Evolutionary conservation across 768 basidiomycete species (phyloP), one percentile per base, ranked within the genome.

Genomic region (Hericium rajendrae): DNA sequence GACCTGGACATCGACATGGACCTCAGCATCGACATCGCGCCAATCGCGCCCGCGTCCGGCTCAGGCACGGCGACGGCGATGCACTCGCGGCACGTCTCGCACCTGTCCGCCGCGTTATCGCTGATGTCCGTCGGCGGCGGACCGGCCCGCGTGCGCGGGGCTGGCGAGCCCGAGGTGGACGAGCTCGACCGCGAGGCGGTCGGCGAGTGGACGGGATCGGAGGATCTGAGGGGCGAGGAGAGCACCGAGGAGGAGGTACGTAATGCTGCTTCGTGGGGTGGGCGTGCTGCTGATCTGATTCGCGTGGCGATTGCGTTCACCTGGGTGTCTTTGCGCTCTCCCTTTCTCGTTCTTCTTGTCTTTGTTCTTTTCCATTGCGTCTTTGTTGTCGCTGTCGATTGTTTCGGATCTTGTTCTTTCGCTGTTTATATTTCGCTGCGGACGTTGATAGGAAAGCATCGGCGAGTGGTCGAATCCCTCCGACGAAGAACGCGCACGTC

Each of bases 381-480:
- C 28, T 32, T 32, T 32, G 28, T 32, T 32, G 5, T 32, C 28
- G 28, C 28, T 32, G 28, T 32, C 28, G 28, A 32, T 32, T 8
- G 28, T 32, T 4, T 32, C 8, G 28, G 26, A 38, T 54, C 51
- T 39, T 40, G 22, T 53, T 38, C 12, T 43, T 51, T 59, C 18
- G 46, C 57, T 32, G 61, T 57, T 46, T 51, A 60, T 54, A 56
- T 28, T 59, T 52, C 24, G 49, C 49, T 38, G 15, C 48, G n/a
- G 13, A 5, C n/a, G 1, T 52, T 59, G 28, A 43, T 60, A 70
- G 62, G 74, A 89, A 84, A 91, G 88, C 63, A 85, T 90, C 51
- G 89, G 88, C 26, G 90, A 93, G 72, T 93, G 81, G 80, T 93
- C 91, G 22, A 93, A 93, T 65, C 91, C 91, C 16, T 93, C 91